These are phyloP conservation scores for Gomphus bonarii DNA, from an alignment of 1,284 basidiomycete species.

Conservation along the genomic window DNA sequence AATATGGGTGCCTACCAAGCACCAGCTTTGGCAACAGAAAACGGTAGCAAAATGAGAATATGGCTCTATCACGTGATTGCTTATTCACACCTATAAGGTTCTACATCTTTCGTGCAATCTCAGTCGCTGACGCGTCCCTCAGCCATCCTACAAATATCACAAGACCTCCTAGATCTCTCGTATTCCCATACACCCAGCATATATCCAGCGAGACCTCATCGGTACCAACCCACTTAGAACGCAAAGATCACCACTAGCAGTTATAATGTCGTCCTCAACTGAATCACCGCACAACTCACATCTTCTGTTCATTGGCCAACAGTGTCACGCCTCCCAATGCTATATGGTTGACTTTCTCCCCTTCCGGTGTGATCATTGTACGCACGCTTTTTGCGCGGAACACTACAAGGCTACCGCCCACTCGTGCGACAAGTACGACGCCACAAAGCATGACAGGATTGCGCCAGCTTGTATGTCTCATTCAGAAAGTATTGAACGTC, in stretches of 20 bases:
- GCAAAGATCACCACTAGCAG: slow-evolving; percentile 12
- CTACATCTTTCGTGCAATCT: slow-evolving; percentile 10
- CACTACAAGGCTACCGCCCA: slow-evolving; percentile 62
- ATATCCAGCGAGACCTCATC: neutral
- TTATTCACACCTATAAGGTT: slow-evolving; percentile 4
- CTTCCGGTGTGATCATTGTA: slow-evolving; percentile 69
- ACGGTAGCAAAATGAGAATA: no score
- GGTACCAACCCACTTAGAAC: neutral
- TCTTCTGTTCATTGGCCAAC: slow-evolving; percentile 55
- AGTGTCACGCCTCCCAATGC: slow-evolving; percentile 56
- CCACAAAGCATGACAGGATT: slow-evolving; percentile 54
- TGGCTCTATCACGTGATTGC: neutral
- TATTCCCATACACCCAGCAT: neutral
- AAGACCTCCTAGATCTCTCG: neutral
- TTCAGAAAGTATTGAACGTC: neutral
- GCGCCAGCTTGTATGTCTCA: slow-evolving; percentile 55
- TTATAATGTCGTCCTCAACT: slow-evolving; percentile 4
- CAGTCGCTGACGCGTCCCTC: slow-evolving; percentile 13
- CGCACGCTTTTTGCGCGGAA: slow-evolving; percentile 56
- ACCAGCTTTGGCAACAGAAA: no score
- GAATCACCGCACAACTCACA: slow-evolving; percentile 34
- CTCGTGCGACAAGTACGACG: slow-evolving; percentile 58
- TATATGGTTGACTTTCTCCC: slow-evolving; percentile 71
- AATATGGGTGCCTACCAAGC: no score
- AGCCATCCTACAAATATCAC: slow-evolving; percentile 13